These are phyloP conservation scores for Podospora pseudopauciseta DNA, from an alignment of 495 filamentous ascomycete species.

Conservation along the genomic window DNA sequence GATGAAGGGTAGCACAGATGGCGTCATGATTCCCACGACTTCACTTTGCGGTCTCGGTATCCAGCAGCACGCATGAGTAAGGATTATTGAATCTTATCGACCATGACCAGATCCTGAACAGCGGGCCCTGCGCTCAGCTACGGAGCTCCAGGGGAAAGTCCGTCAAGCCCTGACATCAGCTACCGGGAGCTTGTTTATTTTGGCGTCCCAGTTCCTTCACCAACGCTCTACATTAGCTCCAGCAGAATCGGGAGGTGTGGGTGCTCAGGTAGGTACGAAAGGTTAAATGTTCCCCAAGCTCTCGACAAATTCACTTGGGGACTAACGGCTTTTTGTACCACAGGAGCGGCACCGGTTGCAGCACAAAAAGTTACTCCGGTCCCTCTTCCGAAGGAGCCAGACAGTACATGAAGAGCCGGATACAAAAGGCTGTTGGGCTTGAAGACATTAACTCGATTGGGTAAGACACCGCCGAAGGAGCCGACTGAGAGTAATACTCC, in stretches of 20 bases:
- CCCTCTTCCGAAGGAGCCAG: neutral
- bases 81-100: neutral
- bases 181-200: neutral
- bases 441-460: neutral
- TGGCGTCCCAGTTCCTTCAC: neutral
- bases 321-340: neutral
- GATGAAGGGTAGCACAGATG: neutral
- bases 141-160: neutral
- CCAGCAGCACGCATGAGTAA: neutral
- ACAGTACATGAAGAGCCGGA: neutral
- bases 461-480: neutral
- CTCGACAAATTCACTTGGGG: neutral
- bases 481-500: neutral
- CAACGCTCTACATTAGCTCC: neutral
- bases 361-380: slow-evolving; percentile 6
- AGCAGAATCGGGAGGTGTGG: neutral
- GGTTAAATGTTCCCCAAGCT: neutral
- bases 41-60: neutral
- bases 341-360: neutral
- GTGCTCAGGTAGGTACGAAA: neutral
- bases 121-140: neutral
- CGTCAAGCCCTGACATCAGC: neutral
- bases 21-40: neutral
- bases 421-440: neutral
- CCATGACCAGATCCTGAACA: neutral